These are phyloP conservation scores for Kwoniella heveanensis DNA, from an alignment of 768 basidiomycete genomes.

Conservation along the genomic window DNA sequence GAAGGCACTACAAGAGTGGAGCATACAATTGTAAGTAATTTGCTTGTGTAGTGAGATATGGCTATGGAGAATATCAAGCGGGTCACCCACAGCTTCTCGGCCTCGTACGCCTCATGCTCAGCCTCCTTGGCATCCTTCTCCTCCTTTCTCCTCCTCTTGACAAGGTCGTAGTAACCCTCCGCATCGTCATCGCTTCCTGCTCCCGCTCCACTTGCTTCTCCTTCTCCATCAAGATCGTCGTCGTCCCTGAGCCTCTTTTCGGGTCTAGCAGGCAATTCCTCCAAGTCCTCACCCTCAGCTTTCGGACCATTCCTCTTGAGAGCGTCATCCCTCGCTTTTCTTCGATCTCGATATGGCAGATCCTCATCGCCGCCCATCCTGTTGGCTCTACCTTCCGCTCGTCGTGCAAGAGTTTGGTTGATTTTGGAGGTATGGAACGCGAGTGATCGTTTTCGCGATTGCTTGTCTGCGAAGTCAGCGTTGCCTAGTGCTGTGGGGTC, in stretches of 20 bases:
- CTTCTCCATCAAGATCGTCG: conserved; percentile 27
- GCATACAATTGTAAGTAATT: not conserved
- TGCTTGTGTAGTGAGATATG: too few relatives aligned
- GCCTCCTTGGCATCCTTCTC: conserved; percentile 78
- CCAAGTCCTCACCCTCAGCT: conserved; percentile 44
- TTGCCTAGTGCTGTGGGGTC: conserved; percentile 70
- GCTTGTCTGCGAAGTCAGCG: conserved; percentile 81
- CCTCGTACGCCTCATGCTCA: conserved; percentile 68
- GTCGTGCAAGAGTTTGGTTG: conserved; percentile 73
- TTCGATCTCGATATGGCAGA: conserved; percentile 79
- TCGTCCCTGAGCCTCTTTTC: conserved; percentile 57
- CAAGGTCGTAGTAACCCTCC: conserved; percentile 87
- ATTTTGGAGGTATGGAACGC: conserved; percentile 94
- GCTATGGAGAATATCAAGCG: not conserved
- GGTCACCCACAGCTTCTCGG: conserved; percentile 38
- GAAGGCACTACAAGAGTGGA: conserved; percentile 5
- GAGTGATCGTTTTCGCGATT: conserved; percentile 74
- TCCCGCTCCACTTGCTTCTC: conserved; percentile 5
- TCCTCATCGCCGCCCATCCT: conserved; percentile 91
- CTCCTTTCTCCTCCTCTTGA: conserved; percentile 71
- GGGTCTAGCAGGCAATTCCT: conserved; percentile 55
- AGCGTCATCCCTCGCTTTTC: conserved; percentile 57
- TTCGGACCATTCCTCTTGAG: conserved; percentile 55
- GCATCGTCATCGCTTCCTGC: conserved; percentile 56
- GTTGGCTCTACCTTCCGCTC: conserved; percentile 70